phyloP scores from a whole-genome alignment of 2,329 filamentous ascomycete species.

The Aureobasidium sp. region DNA sequence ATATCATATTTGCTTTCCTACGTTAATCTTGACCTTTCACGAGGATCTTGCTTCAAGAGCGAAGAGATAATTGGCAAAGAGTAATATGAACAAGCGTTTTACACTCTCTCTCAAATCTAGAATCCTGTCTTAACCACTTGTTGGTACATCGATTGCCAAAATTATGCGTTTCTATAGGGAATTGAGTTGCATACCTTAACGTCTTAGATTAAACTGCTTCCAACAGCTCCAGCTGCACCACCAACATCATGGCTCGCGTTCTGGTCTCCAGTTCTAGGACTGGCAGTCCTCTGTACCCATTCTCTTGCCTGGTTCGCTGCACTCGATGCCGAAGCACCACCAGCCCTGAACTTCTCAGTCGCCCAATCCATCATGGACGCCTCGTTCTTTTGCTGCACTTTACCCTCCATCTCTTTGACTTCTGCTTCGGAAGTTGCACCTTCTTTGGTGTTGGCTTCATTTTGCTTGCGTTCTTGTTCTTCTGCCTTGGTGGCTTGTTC shows the following conservation, averaged over 20 bases:
- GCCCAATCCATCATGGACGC: slow-evolving; percentile 38
- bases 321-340: slow-evolving; percentile 23
- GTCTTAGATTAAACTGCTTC: neutral
- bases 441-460: slow-evolving; percentile 21
- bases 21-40: too few species aligned
- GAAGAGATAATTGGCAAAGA: too few species aligned
- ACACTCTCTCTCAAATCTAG: too few species aligned
- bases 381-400: slow-evolving; percentile 40
- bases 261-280: neutral
- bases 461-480: slow-evolving; percentile 27
- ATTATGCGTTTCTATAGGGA: too few species aligned
- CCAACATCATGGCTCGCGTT: neutral
- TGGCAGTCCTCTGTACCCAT: slow-evolving; percentile 4
- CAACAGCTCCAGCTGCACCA: neutral
- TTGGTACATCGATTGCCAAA: too few species aligned
- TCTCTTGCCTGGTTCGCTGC: slow-evolving; percentile 16
- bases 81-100: too few species aligned
- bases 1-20: too few species aligned
- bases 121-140: too few species aligned
- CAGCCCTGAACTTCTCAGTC: slow-evolving; percentile 34
- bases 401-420: slow-evolving; percentile 32
- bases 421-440: slow-evolving; percentile 23
- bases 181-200: too few species aligned
- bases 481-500: slow-evolving; percentile 34
- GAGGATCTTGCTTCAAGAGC: too few species aligned